phyloP scores from a whole-genome alignment of 2,329 filamentous ascomycete genomes.

The Sclerotinia subarctica region DNA sequence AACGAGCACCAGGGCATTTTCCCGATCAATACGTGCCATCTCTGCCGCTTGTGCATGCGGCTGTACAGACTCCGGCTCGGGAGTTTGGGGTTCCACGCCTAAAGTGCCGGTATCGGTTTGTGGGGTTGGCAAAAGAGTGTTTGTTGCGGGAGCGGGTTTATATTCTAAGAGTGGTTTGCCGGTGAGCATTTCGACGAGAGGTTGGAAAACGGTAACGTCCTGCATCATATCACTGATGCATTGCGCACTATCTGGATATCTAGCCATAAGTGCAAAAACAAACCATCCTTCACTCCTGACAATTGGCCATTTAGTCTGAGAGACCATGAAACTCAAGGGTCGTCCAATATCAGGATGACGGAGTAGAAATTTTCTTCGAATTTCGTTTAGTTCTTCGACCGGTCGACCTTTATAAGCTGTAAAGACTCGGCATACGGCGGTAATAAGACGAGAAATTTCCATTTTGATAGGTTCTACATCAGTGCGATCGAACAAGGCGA shows the following conservation, averaged over 20 bases:
- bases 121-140: background rate
- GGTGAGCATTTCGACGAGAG: slow-evolving; percentile 49
- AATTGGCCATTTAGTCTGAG: slow-evolving; percentile 56
- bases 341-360: slow-evolving; percentile 35
- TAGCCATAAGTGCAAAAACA: slow-evolving; percentile 58
- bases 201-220: slow-evolving; percentile 44
- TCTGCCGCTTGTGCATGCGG: slow-evolving; percentile 39
- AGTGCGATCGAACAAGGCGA: slow-evolving; percentile 44
- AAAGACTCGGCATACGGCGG: slow-evolving; percentile 52
- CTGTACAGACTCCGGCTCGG: slow-evolving; percentile 25
- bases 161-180: slow-evolving; percentile 41
- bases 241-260: slow-evolving; percentile 48
- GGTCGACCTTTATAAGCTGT: slow-evolving; percentile 43
- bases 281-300: slow-evolving; percentile 62
- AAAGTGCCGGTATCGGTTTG: background rate
- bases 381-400: slow-evolving; percentile 39
- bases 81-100: background rate
- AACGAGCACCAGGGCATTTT: slow-evolving; percentile 59
- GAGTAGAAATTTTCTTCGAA: slow-evolving; percentile 36
- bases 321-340: slow-evolving; percentile 51
- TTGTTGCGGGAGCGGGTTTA: slow-evolving; percentile 9
- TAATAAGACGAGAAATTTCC: slow-evolving; percentile 55
- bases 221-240: slow-evolving; percentile 46
- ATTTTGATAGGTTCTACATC: slow-evolving; percentile 56
- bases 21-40: slow-evolving; percentile 53